A percentile compares a stretch with the other conserved stretches of the same genome.
These are phyloP conservation scores for Neckera pumila DNA, from an alignment of 225 moss, liverwort and hornwort genomes.

Conservation along the genomic window DNA sequence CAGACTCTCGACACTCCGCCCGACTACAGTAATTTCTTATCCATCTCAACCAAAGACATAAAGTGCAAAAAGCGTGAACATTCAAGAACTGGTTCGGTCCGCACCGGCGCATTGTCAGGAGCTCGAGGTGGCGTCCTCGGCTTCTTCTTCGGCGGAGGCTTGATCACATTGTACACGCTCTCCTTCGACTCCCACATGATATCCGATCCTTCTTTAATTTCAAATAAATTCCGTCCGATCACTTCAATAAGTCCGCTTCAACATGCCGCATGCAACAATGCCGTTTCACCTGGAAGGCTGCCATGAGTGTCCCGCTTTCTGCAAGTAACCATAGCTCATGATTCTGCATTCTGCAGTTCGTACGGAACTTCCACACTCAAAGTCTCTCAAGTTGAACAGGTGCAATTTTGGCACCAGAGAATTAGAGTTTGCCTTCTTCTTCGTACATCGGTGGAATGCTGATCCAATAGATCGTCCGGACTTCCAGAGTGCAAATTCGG, in stretches of 20 bases:
- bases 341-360: not conserved
- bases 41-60: not conserved
- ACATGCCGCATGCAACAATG: not conserved
- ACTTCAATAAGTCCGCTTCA: not conserved
- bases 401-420: not conserved
- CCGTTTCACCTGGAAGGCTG: not conserved
- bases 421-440: not conserved
- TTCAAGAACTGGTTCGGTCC: not conserved
- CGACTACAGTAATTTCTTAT: not conserved
- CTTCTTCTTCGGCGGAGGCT: constrained; percentile 6
- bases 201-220: not conserved
- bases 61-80: not conserved
- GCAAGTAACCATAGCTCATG: not conserved
- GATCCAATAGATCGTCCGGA: too few relatives aligned
- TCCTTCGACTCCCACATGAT: constrained; percentile 44
- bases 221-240: not conserved
- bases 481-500: not conserved
- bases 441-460: not conserved
- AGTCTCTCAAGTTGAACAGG: not conserved
- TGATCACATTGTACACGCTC: constrained; percentile 16
- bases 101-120: constrained; percentile 6
- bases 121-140: constrained; percentile 13
- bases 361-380: not conserved
- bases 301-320: not conserved
- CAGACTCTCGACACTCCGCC: not conserved